Evolutionary conservation across 164 flowering plant species (phyloP).

Genomic region (Stephania yunnanensis): DNA sequence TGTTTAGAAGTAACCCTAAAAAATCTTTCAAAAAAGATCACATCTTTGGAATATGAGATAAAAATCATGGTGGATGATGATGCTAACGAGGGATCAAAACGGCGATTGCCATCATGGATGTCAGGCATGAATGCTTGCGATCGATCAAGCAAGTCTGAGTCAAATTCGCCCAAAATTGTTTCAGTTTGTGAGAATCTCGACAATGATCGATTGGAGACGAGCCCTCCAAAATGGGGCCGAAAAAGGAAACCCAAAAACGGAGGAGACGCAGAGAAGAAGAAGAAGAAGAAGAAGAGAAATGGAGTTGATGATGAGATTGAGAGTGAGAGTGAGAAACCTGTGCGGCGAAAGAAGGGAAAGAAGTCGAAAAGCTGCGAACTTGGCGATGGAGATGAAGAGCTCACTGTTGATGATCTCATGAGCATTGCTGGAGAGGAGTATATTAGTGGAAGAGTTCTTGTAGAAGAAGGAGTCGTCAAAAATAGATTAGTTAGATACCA

Average conservation of each 20-base stretch:
- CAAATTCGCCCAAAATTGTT: constrained; percentile 12
- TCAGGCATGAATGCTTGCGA: constrained; percentile 23
- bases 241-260: too few species aligned
- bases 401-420: constrained; percentile 57
- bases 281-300: constrained; percentile 11
- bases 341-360: constrained; percentile 10
- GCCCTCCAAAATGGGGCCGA: too few species aligned
- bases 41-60: background rate
- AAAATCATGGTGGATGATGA: constrained; percentile 15
- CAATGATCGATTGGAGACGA: too few species aligned
- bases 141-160: constrained; percentile 11
- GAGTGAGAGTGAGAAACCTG: constrained; percentile 8
- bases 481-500: too few species aligned
- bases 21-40: background rate
- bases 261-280: constrained; percentile 13
- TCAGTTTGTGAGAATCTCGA: background rate
- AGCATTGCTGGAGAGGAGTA: constrained; percentile 77
- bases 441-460: too few species aligned
- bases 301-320: background rate
- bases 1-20: background rate
- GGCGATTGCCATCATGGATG: constrained; percentile 55
- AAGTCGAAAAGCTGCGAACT: too few species aligned
- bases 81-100: constrained; percentile 19
- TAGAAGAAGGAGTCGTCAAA: too few species aligned
- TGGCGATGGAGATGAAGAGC: constrained; percentile 40